phyloP scores from a whole-genome alignment of 1,284 basidiomycete species.

The Marasmius fiardii region DNA sequence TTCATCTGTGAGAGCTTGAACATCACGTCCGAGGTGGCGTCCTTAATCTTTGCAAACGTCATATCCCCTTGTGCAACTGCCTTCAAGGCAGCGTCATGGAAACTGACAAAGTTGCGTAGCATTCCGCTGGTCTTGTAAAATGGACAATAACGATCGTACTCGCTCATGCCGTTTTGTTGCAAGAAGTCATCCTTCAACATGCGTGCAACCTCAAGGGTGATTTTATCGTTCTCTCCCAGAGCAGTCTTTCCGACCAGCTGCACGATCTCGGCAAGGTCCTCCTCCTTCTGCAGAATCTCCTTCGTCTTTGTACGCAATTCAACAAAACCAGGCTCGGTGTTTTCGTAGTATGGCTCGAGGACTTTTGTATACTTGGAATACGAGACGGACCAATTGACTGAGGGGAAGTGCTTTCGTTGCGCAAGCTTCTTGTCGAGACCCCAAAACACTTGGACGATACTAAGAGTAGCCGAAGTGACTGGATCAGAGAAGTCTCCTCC shows the following conservation, averaged over 20 bases:
- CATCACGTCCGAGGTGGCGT: conserved; percentile 84
- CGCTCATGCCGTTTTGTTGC: conserved; percentile 98
- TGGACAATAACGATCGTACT: conserved; percentile 96
- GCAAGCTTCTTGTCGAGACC: conserved; percentile 95
- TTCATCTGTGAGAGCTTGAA: conserved; percentile 99
- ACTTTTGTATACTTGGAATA: conserved; percentile 99
- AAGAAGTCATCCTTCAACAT: conserved; percentile 99
- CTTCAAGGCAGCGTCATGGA: conserved; percentile 86
- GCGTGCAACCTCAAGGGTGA: conserved; percentile 94
- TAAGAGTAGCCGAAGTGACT: conserved; percentile 94
- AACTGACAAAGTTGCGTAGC: conserved; percentile 95
- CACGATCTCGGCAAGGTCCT: conserved; percentile 98
- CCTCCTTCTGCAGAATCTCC: conserved; percentile 98
- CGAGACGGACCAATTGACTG: conserved; percentile 98
- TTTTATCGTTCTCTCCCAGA: conserved; percentile 97
- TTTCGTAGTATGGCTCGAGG: conserved; percentile 92
- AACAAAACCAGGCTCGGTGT: conserved; percentile 89
- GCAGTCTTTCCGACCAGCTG: conserved; percentile 99
- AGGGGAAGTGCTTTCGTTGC: conserved; percentile 97
- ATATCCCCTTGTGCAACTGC: conserved; percentile 84
- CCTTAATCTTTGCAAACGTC: conserved; percentile 93
- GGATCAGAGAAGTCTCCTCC: conserved; percentile 99
- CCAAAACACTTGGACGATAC: conserved; percentile 99
- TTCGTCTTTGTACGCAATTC: conserved; percentile 90
- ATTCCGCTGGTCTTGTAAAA: conserved; percentile 98